Percentiles rank a stretch among this genome's conserved stretches.
These are phyloP conservation scores for Aureobasidium pullulans DNA, from an alignment of 2,329 filamentous ascomycete species.

Conservation along the genomic window DNA sequence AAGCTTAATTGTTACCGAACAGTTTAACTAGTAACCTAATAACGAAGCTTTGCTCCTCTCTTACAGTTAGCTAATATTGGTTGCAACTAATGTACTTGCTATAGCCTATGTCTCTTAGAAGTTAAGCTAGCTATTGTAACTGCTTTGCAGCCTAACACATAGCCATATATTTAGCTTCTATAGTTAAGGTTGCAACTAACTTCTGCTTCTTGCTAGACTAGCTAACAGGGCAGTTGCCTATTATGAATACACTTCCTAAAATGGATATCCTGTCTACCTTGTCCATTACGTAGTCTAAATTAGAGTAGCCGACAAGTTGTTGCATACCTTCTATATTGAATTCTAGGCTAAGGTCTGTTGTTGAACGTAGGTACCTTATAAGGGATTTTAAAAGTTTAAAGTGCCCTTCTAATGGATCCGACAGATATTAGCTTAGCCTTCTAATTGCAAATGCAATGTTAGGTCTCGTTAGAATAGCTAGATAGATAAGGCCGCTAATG, in stretches of 20 bases:
- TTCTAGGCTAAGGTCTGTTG: background rate
- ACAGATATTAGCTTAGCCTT: background rate
- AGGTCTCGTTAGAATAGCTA: background rate
- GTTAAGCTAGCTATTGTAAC: background rate
- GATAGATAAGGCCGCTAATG: background rate
- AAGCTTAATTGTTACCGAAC: background rate
- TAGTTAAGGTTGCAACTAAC: background rate
- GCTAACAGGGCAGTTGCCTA: background rate
- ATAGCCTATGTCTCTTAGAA: background rate
- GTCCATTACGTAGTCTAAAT: background rate
- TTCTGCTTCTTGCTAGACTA: background rate
- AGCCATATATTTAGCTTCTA: background rate
- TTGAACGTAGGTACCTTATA: background rate
- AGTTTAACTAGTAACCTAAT: background rate
- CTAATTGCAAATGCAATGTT: background rate
- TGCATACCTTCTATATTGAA: background rate
- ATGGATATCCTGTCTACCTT: background rate
- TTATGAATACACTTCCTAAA: background rate
- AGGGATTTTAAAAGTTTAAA: background rate
- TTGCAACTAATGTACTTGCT: background rate
- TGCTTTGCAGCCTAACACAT: background rate
- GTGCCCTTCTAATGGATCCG: background rate
- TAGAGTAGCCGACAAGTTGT: background rate
- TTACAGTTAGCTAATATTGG: background rate
- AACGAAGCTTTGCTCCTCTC: background rate